phyloP scores from a whole-genome alignment of 441 rosid genomes.

The Populus hybrid region DNA sequence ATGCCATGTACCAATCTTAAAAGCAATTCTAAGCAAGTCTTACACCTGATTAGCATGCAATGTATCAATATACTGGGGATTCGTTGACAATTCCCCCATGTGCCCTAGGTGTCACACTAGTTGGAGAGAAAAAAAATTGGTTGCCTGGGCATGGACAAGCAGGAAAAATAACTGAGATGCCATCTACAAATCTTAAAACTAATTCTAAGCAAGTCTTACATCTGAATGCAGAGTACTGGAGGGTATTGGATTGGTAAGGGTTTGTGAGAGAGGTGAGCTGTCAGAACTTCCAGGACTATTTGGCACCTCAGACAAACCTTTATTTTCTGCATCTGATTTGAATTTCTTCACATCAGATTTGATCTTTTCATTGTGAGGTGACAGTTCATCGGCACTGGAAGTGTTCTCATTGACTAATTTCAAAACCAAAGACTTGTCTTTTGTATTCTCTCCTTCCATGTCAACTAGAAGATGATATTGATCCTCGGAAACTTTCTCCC shows the following conservation, averaged over 20 bases:
- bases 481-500: slow-evolving; percentile 68
- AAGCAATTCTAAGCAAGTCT: slow-evolving; percentile 16
- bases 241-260: slow-evolving; percentile 32
- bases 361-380: slow-evolving; percentile 31
- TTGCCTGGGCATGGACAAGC: background rate
- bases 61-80: background rate
- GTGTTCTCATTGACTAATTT: slow-evolving; percentile 19
- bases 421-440: slow-evolving; percentile 26
- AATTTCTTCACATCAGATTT: slow-evolving; percentile 15
- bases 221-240: slow-evolving; percentile 33
- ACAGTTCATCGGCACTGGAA: slow-evolving; percentile 33
- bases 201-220: slow-evolving; percentile 36
- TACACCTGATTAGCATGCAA: slow-evolving; percentile 21
- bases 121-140: too few species aligned
- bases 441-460: slow-evolving; percentile 28
- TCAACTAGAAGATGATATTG: slow-evolving; percentile 40
- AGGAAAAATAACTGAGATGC: background rate
- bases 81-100: background rate
- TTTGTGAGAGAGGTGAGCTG: slow-evolving; percentile 29
- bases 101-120: too few species aligned
- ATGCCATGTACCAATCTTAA: background rate
- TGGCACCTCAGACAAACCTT: slow-evolving; percentile 19
- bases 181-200: background rate
- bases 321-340: slow-evolving; percentile 8
- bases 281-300: slow-evolving; percentile 36